phyloP scores from a whole-genome alignment of 1,284 basidiomycete species.

The Golubevia pallescens region DNA sequence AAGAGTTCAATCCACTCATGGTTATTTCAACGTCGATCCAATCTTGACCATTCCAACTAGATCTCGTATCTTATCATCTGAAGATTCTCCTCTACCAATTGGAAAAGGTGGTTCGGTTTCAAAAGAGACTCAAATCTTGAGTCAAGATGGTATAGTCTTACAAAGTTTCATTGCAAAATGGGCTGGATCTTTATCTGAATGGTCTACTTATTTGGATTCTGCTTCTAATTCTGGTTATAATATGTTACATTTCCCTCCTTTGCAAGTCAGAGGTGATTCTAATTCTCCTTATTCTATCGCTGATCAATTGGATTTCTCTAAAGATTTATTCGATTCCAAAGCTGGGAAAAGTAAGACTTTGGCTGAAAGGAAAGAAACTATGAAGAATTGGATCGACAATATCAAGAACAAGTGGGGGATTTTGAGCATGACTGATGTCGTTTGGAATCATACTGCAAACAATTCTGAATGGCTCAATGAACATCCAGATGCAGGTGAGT shows the following conservation, averaged over 20 bases:
- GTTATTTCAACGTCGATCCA: slow-evolving; percentile 54
- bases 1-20: slow-evolving; percentile 29
- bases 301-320: slow-evolving; percentile 43
- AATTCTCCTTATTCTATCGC: slow-evolving; percentile 55
- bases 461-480: slow-evolving; percentile 51
- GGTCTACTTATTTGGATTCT: slow-evolving; percentile 42
- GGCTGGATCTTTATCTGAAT: slow-evolving; percentile 41
- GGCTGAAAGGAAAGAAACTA: slow-evolving; percentile 26
- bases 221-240: slow-evolving; percentile 52
- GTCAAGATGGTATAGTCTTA: slow-evolving; percentile 44
- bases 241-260: slow-evolving; percentile 53
- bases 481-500: slow-evolving; percentile 41
- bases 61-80: slow-evolving; percentile 27
- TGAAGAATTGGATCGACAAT: slow-evolving; percentile 19
- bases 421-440: slow-evolving; percentile 52
- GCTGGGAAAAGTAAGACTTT: slow-evolving; percentile 17
- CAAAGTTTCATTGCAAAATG: slow-evolving; percentile 55
- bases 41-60: slow-evolving; percentile 33
- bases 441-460: slow-evolving; percentile 52
- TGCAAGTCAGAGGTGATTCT: slow-evolving; percentile 43
- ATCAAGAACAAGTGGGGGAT: slow-evolving; percentile 46
- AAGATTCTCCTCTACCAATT: slow-evolving; percentile 8
- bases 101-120: slow-evolving; percentile 29
- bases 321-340: slow-evolving; percentile 39
- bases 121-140: slow-evolving; percentile 17